These are phyloP conservation scores for Exobasidium cylindrosporum DNA, from an alignment of 1,284 basidiomycete genomes.

Conservation along the genomic window DNA sequence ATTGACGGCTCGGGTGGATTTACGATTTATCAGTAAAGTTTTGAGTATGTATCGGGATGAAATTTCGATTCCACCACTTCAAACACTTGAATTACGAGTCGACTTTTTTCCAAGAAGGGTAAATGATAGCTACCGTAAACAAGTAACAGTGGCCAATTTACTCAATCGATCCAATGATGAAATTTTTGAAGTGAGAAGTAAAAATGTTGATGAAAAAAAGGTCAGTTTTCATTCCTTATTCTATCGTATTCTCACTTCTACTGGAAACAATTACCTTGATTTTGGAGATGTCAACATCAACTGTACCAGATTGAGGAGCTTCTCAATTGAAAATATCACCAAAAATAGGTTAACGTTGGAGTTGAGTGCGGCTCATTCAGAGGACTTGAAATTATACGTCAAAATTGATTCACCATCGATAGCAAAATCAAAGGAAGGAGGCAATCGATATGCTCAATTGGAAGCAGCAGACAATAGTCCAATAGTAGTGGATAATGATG, in stretches of 20 bases:
- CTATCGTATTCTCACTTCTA: slow-evolving; percentile 60
- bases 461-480: slow-evolving; percentile 10
- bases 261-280: slow-evolving; percentile 60
- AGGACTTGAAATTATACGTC: slow-evolving; percentile 59
- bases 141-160: slow-evolving; percentile 58
- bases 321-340: slow-evolving; percentile 59
- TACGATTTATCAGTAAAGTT: slow-evolving; percentile 60
- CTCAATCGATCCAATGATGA: slow-evolving; percentile 56
- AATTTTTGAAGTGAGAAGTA: slow-evolving; percentile 58
- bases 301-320: slow-evolving; percentile 57
- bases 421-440: not conserved
- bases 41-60: slow-evolving; percentile 59
- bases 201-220: slow-evolving; percentile 60
- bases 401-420: slow-evolving; percentile 21
- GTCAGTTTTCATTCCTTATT: slow-evolving; percentile 60
- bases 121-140: slow-evolving; percentile 60
- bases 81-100: slow-evolving; percentile 58
- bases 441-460: not conserved
- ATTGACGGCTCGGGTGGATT: slow-evolving; percentile 58
- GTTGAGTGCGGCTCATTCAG: slow-evolving; percentile 59
- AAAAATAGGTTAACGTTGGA: slow-evolving; percentile 56
- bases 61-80: slow-evolving; percentile 58
- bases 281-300: slow-evolving; percentile 61
- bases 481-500: not conserved
- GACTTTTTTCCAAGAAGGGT: slow-evolving; percentile 60